Conservation (phyloP, 768 basidiomycete genomes). For the Lactarius deliciosus region DNA sequence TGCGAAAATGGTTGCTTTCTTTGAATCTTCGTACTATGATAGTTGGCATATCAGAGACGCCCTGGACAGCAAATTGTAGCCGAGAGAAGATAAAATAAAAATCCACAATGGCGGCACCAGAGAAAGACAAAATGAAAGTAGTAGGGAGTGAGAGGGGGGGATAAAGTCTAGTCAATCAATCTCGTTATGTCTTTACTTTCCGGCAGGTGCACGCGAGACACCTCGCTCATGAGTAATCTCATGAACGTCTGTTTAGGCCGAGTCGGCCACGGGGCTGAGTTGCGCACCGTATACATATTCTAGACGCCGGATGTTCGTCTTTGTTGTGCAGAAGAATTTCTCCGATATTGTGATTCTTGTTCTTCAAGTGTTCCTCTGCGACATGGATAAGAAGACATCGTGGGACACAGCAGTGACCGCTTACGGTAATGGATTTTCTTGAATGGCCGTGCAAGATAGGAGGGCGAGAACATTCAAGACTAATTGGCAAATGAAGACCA, state of each 20-base stretch:
- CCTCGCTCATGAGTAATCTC: background rate
- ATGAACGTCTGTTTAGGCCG: background rate
- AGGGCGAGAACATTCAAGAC: conserved; percentile 66
- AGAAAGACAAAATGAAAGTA: background rate
- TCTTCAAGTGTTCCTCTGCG: conserved; percentile 60
- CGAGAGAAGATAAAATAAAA: background rate
- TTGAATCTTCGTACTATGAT: conserved; percentile 5
- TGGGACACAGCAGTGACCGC: conserved; percentile 23
- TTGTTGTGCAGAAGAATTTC: conserved; percentile 22
- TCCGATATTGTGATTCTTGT: conserved; percentile 55
- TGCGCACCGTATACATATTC: background rate
- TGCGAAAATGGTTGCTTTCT: conserved; percentile 6
- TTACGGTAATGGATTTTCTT: conserved; percentile 65
- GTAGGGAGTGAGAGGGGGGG: background rate
- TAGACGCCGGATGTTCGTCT: conserved; percentile 18
- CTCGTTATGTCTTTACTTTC: background rate
- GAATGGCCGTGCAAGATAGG: conserved; percentile 69
- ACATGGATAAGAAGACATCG: background rate
- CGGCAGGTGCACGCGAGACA: conserved; percentile 5
- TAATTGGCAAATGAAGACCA: conserved; percentile 80
- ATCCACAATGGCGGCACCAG: background rate
- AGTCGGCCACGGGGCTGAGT: background rate
- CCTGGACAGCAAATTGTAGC: background rate
- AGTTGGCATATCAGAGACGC: background rate
- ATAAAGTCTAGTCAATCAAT: conserved; percentile 6